Conservation (phyloP, 768 basidiomycete genomes). For the Mrakia gelida region DNA sequence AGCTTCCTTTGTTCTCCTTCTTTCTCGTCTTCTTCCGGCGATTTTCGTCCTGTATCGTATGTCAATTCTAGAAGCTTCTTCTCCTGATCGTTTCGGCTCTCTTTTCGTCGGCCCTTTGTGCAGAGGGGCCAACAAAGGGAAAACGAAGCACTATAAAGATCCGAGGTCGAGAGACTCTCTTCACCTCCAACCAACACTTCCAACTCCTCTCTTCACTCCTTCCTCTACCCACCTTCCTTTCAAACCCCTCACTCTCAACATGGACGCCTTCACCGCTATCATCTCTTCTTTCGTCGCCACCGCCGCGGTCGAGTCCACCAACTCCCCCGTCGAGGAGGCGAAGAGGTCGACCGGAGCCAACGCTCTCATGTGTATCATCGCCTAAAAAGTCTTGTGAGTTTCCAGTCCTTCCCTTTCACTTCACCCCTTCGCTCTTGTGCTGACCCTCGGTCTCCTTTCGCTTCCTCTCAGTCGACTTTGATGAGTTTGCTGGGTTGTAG, state of each 20-base stretch:
- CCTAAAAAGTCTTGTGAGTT: constrained; percentile 3
- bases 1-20: too few relatives aligned
- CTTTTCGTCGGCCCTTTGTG: too few relatives aligned
- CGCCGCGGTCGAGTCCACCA: constrained; percentile 15
- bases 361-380: constrained; percentile 9
- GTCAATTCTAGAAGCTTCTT: too few relatives aligned
- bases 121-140: too few relatives aligned
- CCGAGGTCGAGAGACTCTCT: background rate
- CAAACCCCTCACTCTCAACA: constrained; percentile 7
- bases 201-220: background rate
- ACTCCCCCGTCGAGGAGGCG: constrained; percentile 5
- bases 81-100: too few relatives aligned
- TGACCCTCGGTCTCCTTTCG: too few relatives aligned
- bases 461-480: background rate
- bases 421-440: too few relatives aligned
- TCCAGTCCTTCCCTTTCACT: background rate
- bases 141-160: too few relatives aligned
- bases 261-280: constrained; percentile 33
- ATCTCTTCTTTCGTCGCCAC: constrained; percentile 31
- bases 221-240: background rate
- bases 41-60: too few relatives aligned
- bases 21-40: too few relatives aligned
- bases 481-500: too few relatives aligned
- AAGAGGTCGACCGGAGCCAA: too few relatives aligned
- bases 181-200: constrained; percentile 1